These are phyloP conservation scores for Ampelocalamus luodianensis DNA, from an alignment of 176 grass and related monocot genomes.

Conservation along the genomic window DNA sequence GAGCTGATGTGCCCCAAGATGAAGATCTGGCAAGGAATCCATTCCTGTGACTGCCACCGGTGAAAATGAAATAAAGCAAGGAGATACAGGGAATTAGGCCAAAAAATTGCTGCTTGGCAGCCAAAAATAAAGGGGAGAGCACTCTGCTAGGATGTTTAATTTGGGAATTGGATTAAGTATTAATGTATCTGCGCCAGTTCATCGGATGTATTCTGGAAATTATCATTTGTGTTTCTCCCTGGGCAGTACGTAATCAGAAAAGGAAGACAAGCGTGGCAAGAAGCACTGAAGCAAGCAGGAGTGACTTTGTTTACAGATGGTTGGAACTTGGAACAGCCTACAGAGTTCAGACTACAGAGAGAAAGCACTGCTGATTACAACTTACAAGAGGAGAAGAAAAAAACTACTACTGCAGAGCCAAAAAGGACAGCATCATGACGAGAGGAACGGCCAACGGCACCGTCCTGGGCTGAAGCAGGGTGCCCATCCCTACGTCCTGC, in stretches of 20 bases:
- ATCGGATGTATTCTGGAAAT: not conserved
- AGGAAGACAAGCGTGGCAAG: not conserved
- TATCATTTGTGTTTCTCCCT: not conserved
- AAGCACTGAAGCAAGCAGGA: not conserved
- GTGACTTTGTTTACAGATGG: constrained; percentile 18
- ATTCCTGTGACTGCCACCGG: not conserved
- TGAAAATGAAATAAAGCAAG: not conserved
- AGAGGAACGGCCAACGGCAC: constrained; percentile 34
- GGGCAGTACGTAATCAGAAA: not conserved
- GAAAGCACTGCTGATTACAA: constrained; percentile 30
- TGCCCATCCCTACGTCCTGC: constrained; percentile 56
- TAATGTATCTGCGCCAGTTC: not conserved
- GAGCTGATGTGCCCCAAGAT: not conserved
- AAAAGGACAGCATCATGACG: constrained; percentile 23
- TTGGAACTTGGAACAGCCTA: not conserved
- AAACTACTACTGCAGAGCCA: not conserved
- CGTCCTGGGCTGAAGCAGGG: constrained; percentile 24
- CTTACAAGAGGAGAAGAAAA: constrained; percentile 8
- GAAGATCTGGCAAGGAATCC: constrained; percentile 5
- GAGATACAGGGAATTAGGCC: not conserved
- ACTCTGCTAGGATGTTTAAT: not conserved
- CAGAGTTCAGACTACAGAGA: not conserved
- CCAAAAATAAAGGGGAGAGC: not conserved
- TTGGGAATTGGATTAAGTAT: not conserved
- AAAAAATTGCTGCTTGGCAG: not conserved